phyloP scores from a whole-genome alignment of 257 asterid species.

The Salvia miltiorrhiza region DNA sequence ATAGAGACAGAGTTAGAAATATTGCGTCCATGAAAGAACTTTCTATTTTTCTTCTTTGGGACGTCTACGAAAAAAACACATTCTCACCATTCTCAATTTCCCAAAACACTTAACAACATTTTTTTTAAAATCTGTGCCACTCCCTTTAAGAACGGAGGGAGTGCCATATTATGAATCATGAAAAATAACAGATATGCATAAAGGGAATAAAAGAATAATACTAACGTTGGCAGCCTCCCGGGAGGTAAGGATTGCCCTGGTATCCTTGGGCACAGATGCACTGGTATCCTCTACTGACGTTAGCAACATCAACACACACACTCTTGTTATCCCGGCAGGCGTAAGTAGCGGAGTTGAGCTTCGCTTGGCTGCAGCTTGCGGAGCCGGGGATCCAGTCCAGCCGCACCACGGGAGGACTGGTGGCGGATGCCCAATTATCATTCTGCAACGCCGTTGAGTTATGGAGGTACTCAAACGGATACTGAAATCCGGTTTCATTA shows the following conservation, averaged over 20 bases:
- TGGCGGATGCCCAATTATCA: not conserved
- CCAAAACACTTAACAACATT: no score
- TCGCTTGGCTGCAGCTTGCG: not conserved
- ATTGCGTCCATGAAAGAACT: no score
- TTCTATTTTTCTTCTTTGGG: no score
- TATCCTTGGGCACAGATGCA: not conserved
- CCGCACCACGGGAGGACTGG: not conserved
- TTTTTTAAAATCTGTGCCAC: no score
- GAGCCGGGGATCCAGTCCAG: conserved; percentile 4
- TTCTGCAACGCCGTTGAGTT: not conserved
- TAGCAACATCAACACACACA: not conserved
- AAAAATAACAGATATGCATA: no score
- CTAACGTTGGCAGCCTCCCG: not conserved
- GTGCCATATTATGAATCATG: no score
- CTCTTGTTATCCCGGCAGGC: conserved; percentile 4
- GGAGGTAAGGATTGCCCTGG: conserved; percentile 8
- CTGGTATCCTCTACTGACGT: not conserved
- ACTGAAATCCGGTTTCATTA: not conserved
- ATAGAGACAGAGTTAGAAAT: no score
- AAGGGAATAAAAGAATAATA: no score
- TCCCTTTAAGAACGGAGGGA: no score
- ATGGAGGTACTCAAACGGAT: not conserved
- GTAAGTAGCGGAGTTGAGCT: not conserved
- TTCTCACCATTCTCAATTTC: no score
- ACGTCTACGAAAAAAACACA: no score